Evolutionary conservation across 192 early-diverging fungal species (phyloP).

Genomic region (Phycomyces blakesleeanus): DNA sequence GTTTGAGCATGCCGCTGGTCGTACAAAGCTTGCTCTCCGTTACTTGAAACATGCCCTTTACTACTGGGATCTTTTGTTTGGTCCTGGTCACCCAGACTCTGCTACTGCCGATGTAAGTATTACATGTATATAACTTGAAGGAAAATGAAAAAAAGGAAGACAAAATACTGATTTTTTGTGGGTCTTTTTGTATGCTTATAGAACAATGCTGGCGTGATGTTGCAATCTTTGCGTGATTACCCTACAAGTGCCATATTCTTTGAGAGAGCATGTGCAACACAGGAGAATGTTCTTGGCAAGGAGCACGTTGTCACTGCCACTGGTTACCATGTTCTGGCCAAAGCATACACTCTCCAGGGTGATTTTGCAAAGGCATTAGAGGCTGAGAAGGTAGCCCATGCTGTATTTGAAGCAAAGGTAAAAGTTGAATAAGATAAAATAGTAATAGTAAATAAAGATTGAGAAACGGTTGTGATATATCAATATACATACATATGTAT

Average conservation of each 20-base stretch:
- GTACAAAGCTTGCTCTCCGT: slow-evolving; percentile 66
- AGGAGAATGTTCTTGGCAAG: slow-evolving; percentile 61
- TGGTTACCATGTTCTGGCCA: slow-evolving; percentile 73
- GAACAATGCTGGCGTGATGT: slow-evolving; percentile 71
- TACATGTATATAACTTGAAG: too few relatives aligned
- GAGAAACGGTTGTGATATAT: too few relatives aligned
- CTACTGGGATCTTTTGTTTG: slow-evolving; percentile 77
- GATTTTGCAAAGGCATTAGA: slow-evolving; percentile 76
- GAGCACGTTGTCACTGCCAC: slow-evolving; percentile 67
- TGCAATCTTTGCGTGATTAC: slow-evolving; percentile 65
- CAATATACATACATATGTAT: too few relatives aligned
- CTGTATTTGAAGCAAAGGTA: slow-evolving; percentile 55
- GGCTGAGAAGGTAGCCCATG: slow-evolving; percentile 64
- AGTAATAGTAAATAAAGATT: too few relatives aligned
- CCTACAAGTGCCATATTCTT: slow-evolving; percentile 64
- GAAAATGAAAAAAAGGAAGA: too few relatives aligned
- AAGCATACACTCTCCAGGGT: slow-evolving; percentile 64
- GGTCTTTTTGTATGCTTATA: too few relatives aligned
- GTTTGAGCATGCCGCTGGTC: slow-evolving; percentile 82
- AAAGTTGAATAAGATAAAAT: too few relatives aligned
- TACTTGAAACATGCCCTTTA: slow-evolving; percentile 81
- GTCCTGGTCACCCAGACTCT: slow-evolving; percentile 75
- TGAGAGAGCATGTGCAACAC: slow-evolving; percentile 63
- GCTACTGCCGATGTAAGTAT: slow-evolving; percentile 73
- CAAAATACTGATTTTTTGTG: not conserved